phyloP scores from a whole-genome alignment of 257 asterid species.

The Nemophila menziesii region DNA sequence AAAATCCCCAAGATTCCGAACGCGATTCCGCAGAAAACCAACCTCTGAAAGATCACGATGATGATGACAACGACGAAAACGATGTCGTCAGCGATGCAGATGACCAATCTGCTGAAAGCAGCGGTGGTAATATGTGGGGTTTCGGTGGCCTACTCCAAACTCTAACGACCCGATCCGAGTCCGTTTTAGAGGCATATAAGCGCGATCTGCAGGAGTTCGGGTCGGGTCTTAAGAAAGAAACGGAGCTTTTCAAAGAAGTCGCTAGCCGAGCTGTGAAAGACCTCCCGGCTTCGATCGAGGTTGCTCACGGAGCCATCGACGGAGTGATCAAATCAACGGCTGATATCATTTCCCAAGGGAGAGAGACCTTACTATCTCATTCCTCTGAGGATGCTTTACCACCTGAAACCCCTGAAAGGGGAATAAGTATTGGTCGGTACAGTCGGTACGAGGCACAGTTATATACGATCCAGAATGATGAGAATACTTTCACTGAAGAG shows the following conservation, averaged over 20 bases:
- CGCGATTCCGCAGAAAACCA: slow-evolving; percentile 13
- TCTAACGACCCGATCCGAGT: slow-evolving; percentile 55
- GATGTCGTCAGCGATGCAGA: slow-evolving; percentile 15
- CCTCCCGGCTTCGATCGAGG: slow-evolving; percentile 88
- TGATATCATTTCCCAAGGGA: slow-evolving; percentile 51
- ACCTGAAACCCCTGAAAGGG: slow-evolving; percentile 41
- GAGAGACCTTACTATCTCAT: slow-evolving; percentile 24
- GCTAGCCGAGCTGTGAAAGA: slow-evolving; percentile 91
- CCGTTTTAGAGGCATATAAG: slow-evolving; percentile 67
- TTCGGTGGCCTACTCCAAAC: slow-evolving; percentile 56
- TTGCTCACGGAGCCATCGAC: slow-evolving; percentile 45
- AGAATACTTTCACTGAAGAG: slow-evolving; percentile 44
- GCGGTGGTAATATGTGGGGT: slow-evolving; percentile 41
- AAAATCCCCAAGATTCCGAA: slow-evolving; percentile 16
- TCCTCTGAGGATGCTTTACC: slow-evolving; percentile 35
- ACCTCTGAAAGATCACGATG: slow-evolving; percentile 9
- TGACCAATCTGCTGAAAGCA: background rate
- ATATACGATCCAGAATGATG: slow-evolving; percentile 43
- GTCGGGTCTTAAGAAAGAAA: slow-evolving; percentile 63
- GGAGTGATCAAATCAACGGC: slow-evolving; percentile 69
- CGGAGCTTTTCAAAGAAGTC: slow-evolving; percentile 56
- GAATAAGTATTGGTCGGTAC: slow-evolving; percentile 34
- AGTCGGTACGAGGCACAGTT: slow-evolving; percentile 64
- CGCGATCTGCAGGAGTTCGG: slow-evolving; percentile 73
- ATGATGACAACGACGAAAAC: slow-evolving; percentile 7